Percentiles rank a stretch among this genome's conserved stretches.
Conservation (phyloP, 768 basidiomycete genomes). For the Mycena vitilis region DNA sequence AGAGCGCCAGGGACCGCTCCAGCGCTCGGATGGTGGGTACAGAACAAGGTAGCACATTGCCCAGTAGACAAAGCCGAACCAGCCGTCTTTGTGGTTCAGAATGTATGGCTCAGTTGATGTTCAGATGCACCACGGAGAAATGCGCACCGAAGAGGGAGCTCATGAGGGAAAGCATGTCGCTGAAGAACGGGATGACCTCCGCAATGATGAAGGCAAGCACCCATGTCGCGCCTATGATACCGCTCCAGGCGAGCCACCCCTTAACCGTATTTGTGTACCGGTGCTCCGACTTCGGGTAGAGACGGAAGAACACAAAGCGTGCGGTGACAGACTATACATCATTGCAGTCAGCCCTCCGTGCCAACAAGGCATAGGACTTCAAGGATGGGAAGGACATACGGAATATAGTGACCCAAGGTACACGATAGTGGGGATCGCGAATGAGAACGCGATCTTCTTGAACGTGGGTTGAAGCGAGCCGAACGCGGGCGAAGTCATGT, state of each 20-base stretch:
- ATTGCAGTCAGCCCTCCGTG: too few relatives aligned
- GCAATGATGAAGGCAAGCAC: conserved; percentile 40
- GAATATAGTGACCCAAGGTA: conserved; percentile 58
- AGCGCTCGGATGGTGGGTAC: conserved; percentile 43
- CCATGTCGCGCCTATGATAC: conserved; percentile 40
- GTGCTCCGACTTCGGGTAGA: conserved; percentile 53
- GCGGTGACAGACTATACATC: conserved; percentile 51
- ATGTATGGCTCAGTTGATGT: neutral
- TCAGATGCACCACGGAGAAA: neutral
- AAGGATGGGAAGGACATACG: conserved; percentile 38
- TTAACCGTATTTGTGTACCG: conserved; percentile 42
- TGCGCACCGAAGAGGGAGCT: conserved; percentile 47
- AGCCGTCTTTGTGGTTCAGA: conserved; percentile 27
- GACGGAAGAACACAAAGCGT: conserved; percentile 58
- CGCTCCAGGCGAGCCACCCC: conserved; percentile 38
- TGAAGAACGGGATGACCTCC: conserved; percentile 45
- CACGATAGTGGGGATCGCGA: conserved; percentile 58
- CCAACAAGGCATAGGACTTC: too few relatives aligned
- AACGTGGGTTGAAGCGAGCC: conserved; percentile 51
- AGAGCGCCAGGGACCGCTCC: conserved; percentile 42
- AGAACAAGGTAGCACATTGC: conserved; percentile 48
- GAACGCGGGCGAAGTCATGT: conserved; percentile 57
- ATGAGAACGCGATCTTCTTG: conserved; percentile 59
- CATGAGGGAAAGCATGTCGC: conserved; percentile 49
- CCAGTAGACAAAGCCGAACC: conserved; percentile 50